phyloP scores from a whole-genome alignment of 768 basidiomycete species.

The Cystobasidium tubakii region DNA sequence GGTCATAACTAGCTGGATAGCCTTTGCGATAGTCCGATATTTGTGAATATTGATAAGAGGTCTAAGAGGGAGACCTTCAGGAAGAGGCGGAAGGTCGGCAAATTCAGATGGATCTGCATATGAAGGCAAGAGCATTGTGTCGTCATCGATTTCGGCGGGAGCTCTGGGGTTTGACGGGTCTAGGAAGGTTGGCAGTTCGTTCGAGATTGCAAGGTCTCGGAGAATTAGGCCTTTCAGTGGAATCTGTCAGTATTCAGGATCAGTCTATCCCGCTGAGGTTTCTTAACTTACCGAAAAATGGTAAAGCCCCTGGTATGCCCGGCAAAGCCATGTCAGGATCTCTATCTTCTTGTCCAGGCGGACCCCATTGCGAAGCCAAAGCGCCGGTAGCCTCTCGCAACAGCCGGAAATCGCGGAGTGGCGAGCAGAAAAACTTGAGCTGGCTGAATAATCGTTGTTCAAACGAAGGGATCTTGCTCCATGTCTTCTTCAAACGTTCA shows the following conservation, averaged over 20 bases:
- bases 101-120: constrained; percentile 40
- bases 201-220: constrained; percentile 41
- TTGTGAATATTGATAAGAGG: constrained; percentile 47
- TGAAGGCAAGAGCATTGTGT: constrained; percentile 23
- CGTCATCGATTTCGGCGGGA: constrained; percentile 36
- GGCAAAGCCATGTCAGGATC: constrained; percentile 16
- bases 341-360: background rate
- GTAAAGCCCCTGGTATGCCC: constrained; percentile 39
- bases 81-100: constrained; percentile 38
- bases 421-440: constrained; percentile 62
- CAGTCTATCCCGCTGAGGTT: background rate
- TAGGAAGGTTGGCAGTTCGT: constrained; percentile 45
- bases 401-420: constrained; percentile 63
- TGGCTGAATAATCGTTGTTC: constrained; percentile 70
- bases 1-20: constrained; percentile 36
- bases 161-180: constrained; percentile 42
- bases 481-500: constrained; percentile 60
- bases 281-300: constrained; percentile 44
- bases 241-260: background rate
- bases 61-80: constrained; percentile 21
- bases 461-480: constrained; percentile 63
- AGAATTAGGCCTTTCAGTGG: constrained; percentile 41
- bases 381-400: constrained; percentile 39
- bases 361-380: constrained; percentile 40
- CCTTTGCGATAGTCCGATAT: constrained; percentile 39